phyloP scores from a whole-genome alignment of 192 early-diverging fungal species.

The Phlyctochytrium planicorne region DNA sequence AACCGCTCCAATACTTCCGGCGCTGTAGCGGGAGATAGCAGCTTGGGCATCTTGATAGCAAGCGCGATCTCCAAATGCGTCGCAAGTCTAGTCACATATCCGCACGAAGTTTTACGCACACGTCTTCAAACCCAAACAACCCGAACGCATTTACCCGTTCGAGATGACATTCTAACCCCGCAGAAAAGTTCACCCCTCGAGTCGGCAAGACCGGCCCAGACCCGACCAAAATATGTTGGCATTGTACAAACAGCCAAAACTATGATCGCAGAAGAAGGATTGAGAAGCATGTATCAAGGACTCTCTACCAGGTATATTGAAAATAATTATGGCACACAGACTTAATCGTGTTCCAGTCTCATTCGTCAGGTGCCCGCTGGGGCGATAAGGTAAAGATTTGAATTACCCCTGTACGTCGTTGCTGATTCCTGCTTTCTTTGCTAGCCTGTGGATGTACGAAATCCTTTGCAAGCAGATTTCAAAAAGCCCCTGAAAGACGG shows the following conservation, averaged over 20 bases:
- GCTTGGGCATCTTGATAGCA: slow-evolving; percentile 70
- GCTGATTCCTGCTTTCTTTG: no score
- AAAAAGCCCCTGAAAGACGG: not conserved
- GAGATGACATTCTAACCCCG: not conserved
- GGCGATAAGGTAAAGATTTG: not conserved
- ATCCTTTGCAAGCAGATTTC: not conserved
- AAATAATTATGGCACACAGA: no score
- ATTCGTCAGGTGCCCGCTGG: not conserved
- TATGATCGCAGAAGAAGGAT: slow-evolving; percentile 80
- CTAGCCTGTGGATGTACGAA: slow-evolving; percentile 1
- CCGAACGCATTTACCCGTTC: not conserved
- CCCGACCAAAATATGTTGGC: slow-evolving; percentile 54
- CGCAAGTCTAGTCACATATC: slow-evolving; percentile 87
- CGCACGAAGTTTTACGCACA: slow-evolving; percentile 94
- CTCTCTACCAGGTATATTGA: not conserved
- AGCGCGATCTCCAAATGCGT: slow-evolving; percentile 86
- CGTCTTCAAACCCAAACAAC: slow-evolving; percentile 83
- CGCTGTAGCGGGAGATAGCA: slow-evolving; percentile 17
- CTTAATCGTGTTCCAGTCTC: not conserved
- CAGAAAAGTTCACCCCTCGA: no score
- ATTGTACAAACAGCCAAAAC: slow-evolving; percentile 63
- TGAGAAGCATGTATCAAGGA: slow-evolving; percentile 26
- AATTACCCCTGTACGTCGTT: no score
- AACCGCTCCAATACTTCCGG: no score
- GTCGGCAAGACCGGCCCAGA: not conserved